Evolutionary conservation across 73 alveolate genomes (phyloP).

Genomic region (Tetrahymena elliotti): DNA sequence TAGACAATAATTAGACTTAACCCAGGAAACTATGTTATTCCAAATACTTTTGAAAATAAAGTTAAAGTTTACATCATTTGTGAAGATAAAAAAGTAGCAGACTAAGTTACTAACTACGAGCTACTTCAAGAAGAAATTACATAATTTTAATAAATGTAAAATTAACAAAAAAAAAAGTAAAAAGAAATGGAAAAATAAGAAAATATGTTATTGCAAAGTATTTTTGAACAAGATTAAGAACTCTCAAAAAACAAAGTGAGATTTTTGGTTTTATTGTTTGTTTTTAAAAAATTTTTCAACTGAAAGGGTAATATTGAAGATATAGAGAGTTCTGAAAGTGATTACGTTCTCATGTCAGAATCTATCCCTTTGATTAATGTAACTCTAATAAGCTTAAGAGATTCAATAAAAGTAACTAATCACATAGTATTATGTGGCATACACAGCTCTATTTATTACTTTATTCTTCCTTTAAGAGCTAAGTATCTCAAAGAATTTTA

Average conservation of each 20-base stretch:
- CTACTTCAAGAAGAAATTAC: conserved; percentile 45
- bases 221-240: neutral
- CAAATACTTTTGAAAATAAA: conserved; percentile 56
- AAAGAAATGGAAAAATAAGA: conserved; percentile 22
- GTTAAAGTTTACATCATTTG: conserved; percentile 87
- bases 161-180: neutral
- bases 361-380: conserved; percentile 52
- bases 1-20: conserved; percentile 75
- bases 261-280: neutral
- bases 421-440: conserved; percentile 95
- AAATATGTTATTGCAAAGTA: neutral
- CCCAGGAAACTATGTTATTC: conserved; percentile 80
- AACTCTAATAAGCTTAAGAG: conserved; percentile 50
- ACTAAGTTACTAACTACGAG: conserved; percentile 70
- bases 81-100: conserved; percentile 87
- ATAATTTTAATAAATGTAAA: conserved; percentile 7
- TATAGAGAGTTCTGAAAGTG: conserved; percentile 61
- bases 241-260: neutral
- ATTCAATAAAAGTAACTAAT: conserved; percentile 63
- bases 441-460: conserved; percentile 87
- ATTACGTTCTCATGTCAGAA: conserved; percentile 52
- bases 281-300: neutral
- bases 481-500: conserved; percentile 76
- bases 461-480: conserved; percentile 87
- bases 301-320: conserved; percentile 56